Conservation (phyloP, 2,329 filamentous ascomycete genomes). For the Neopestalotiopsis sp. region DNA sequence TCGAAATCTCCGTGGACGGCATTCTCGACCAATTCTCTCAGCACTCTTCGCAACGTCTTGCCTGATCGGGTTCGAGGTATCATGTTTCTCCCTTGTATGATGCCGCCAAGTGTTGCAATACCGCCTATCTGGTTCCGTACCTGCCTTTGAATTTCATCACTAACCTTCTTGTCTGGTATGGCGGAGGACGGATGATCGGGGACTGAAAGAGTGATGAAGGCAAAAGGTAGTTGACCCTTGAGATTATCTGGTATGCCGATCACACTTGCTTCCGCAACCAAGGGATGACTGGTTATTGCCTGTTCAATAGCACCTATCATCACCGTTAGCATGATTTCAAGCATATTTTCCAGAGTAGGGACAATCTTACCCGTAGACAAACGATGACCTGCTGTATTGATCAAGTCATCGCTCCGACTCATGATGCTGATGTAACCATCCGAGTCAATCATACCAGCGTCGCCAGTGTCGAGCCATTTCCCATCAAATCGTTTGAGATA, state of each 20-base stretch:
- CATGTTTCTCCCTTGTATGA: constrained; percentile 84
- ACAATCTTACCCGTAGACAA: constrained; percentile 74
- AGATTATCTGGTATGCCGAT: constrained; percentile 84
- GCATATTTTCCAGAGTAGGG: not conserved
- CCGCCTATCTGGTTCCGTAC: constrained; percentile 84
- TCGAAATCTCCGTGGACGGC: constrained; percentile 76
- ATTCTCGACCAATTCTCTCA: constrained; percentile 85
- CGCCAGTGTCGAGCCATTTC: constrained; percentile 88
- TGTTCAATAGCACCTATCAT: constrained; percentile 81
- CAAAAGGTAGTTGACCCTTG: constrained; percentile 92
- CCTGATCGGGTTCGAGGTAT: constrained; percentile 93
- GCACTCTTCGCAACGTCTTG: constrained; percentile 83
- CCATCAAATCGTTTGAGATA: constrained; percentile 85
- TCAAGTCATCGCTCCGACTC: constrained; percentile 79
- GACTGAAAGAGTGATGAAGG: constrained; percentile 70
- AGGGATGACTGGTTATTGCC: constrained; percentile 81
- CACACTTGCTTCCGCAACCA: constrained; percentile 83
- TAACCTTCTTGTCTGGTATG: constrained; percentile 50
- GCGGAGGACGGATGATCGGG: constrained; percentile 57
- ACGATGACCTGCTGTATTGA: constrained; percentile 94
- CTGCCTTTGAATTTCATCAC: constrained; percentile 70
- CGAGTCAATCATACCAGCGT: constrained; percentile 83
- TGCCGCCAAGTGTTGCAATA: constrained; percentile 84
- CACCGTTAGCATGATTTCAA: constrained; percentile 17
- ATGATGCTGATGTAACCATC: constrained; percentile 72